Evolutionary conservation across 139 green algal species (phyloP).

Genomic region (Volvox africanus): DNA sequence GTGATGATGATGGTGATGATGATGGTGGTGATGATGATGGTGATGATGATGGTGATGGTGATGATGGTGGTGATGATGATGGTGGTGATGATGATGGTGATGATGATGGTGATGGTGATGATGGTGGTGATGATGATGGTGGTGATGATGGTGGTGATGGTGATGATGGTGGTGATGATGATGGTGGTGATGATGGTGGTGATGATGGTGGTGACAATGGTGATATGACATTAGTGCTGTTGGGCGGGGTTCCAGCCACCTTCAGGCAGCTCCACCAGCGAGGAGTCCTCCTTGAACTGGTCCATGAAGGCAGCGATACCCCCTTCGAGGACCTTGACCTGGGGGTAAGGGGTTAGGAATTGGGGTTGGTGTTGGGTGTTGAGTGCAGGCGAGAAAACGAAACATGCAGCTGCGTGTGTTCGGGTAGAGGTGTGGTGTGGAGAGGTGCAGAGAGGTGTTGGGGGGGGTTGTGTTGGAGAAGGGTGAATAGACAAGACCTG

Average conservation of each 20-base stretch:
- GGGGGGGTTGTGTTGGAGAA: neutral
- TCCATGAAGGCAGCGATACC: constrained; percentile 40
- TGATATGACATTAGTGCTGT: neutral
- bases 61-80: neutral
- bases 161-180: constrained; percentile 18
- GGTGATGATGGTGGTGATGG: neutral
- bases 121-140: constrained; percentile 1
- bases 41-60: neutral
- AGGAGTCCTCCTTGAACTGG: neutral
- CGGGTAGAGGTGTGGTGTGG: neutral
- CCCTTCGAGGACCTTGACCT: constrained; percentile 40
- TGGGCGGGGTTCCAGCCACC: constrained; percentile 23
- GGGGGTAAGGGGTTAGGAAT: neutral
- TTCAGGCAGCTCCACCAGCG: constrained; percentile 8
- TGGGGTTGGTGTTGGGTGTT: neutral
- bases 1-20: neutral
- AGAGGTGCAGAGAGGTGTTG: neutral
- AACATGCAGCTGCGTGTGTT: no score
- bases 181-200: neutral
- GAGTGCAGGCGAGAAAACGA: neutral
- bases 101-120: neutral
- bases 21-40: neutral
- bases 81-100: neutral
- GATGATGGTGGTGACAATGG: neutral
- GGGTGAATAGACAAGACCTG: no score